Base-by-base conservation (phyloP, 106 monocot species). In the Acorus gramineus region DNA sequence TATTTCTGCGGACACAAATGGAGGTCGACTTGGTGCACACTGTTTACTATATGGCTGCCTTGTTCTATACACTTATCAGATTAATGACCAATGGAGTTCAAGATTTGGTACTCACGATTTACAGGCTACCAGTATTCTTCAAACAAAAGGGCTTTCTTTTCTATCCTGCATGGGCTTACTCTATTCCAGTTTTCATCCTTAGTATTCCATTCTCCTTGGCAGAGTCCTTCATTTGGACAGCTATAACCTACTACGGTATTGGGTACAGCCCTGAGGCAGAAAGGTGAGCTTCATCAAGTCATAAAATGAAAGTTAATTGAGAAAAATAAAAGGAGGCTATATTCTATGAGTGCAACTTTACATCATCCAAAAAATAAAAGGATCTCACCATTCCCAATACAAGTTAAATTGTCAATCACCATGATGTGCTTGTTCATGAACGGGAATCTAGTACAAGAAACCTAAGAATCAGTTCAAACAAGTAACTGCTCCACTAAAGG, bases 161-260 rank as follows among this genome's bases (percentile, higher is more conserved):
- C 46, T 75, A 68, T 62, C 74, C 74, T 14, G 68, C 67, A 68
- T 75, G 74, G 74, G 68, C 74, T 14, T 73, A 73, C 42, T 28
- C 73, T 50, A 59, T 73, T 51, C 65, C 73, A 50, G 57, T 65
- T 4, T 11, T 44, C 49, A 2, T 75, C 5, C 47, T 75, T 9
- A 75, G 62, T 52, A 46, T 75, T 43, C 74, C 74, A 2, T 3
- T 75, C 42, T 75, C 74, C 14, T 62, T 75, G 10, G 4, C 68
- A 7, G 74, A 75, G 54, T 68, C 74, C 14, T 61, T 60, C 28
- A 59, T 69, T 43, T 75, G 75, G 75, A 69, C 69, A 57, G 28
- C 51, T 2, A 8, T 75, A 43, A 75, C 75, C 13, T 75, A 75
- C 48, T 66, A 66, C n/a, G 66, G 44, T 3, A 73, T 73, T 60